Evolutionary conservation across 176 grass and related monocot genomes (phyloP), one percentile per base, ranked within the genome.

Genomic region (Oropetium thomaeum): DNA sequence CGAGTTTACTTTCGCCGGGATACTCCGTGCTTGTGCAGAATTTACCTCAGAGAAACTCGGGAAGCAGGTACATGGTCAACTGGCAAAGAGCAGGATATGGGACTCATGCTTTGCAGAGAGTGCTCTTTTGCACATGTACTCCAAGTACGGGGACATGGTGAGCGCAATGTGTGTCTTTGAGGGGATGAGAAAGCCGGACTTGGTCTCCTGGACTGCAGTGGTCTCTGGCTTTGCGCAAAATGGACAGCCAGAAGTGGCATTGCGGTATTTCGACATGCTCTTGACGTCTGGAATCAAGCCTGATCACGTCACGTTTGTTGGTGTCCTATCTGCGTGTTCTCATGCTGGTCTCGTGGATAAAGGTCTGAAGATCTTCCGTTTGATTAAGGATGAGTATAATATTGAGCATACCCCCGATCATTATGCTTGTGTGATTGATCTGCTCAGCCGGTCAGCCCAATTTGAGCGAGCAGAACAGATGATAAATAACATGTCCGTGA

Each of bases 361-460:
- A 71, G 95, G 86, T 5, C 28, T 76, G 8, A 34, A 83, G 67
- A 49, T 93, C 62, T 98, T 98, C 70, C 68, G 89, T 81, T 88
- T 58, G 9, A 98, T 94, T 51, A 77, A 90, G 72, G 79, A 89
- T 31, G 67, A 81, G 26, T 77, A 92, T 23, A 42, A 9, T 34
- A 83, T 90, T 35, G 84, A 85, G 12, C 80, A 92, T 47, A 93
- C 86, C 13, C 75, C 79, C 12, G 84, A 98, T 71, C 95, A 92
- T 55, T 94, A 94, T 78, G 90, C 89, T 69, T 98, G 95, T 5
- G 73, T 92, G 41, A 65, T 98, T 34, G 91, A 98, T 77, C 84
- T 98, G 3, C 85, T 92, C 37, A 76, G 95, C 58, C 86, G 86
- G 3, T 93, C 90, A 28, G 89, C 81, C 3, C 78, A 70, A 38